Conservation (phyloP, 2,329 filamentous ascomycete genomes). For the Apiospora marii region DNA sequence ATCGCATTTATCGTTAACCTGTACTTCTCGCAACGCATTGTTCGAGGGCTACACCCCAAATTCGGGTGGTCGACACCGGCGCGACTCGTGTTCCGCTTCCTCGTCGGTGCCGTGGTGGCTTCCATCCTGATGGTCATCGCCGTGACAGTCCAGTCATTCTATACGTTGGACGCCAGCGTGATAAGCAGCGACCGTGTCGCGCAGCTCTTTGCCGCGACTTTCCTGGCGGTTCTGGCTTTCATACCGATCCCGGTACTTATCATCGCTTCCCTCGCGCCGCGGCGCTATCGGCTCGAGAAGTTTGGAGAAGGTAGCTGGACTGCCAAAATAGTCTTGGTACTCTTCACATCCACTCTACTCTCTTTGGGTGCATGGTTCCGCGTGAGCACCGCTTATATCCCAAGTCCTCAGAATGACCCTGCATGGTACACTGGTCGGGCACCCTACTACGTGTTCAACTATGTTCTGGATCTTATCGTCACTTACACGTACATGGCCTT, state of each 20-base stretch:
- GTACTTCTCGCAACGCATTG: constrained; percentile 48
- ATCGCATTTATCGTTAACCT: constrained; percentile 48
- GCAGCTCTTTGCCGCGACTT: constrained; percentile 39
- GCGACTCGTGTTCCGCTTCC: constrained; percentile 37
- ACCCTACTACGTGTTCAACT: constrained; percentile 71
- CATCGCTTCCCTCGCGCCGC: not conserved
- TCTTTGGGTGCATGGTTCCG: constrained; percentile 66
- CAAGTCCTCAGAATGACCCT: constrained; percentile 49
- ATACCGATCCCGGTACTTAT: constrained; percentile 43
- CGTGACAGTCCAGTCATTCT: constrained; percentile 40
- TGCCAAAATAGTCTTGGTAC: constrained; percentile 60
- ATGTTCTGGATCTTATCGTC: constrained; percentile 59
- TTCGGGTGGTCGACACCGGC: constrained; percentile 45
- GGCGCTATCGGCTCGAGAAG: constrained; percentile 44
- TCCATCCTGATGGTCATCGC: constrained; percentile 44
- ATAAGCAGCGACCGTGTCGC: constrained; percentile 36
- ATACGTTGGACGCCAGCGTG: constrained; percentile 34
- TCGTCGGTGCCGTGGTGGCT: constrained; percentile 40
- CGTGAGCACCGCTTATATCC: constrained; percentile 56
- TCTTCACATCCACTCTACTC: constrained; percentile 56
- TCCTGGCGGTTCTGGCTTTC: constrained; percentile 40
- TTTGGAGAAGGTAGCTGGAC: constrained; percentile 64
- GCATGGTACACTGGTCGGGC: constrained; percentile 66
- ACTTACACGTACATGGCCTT: constrained; percentile 36
- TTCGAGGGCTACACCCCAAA: constrained; percentile 46